Percentiles rank a stretch among this genome's conserved stretches.
Conservation (phyloP, 176 grass and related monocot genomes). For the Olyra latifolia region DNA sequence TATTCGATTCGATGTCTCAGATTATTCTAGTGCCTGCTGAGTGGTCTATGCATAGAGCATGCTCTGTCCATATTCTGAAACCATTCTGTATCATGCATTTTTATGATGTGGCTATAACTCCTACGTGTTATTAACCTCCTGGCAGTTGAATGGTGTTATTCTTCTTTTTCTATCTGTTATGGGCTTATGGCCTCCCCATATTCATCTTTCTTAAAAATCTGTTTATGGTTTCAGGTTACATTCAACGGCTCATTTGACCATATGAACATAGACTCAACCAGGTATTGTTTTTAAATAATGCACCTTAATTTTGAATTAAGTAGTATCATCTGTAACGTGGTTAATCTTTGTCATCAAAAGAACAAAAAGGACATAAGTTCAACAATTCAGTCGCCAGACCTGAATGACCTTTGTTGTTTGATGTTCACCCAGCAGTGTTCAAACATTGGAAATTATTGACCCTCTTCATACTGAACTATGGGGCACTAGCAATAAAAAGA, state of each 20-base stretch:
- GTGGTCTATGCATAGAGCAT: slow-evolving; percentile 12
- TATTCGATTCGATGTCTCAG: slow-evolving; percentile 6
- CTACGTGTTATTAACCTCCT: slow-evolving; percentile 8
- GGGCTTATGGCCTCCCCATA: slow-evolving; percentile 13
- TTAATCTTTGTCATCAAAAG: slow-evolving; percentile 31
- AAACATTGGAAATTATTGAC: slow-evolving; percentile 96
- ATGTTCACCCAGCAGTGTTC: slow-evolving; percentile 59
- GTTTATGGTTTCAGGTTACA: slow-evolving; percentile 61
- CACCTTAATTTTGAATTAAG: slow-evolving; percentile 13
- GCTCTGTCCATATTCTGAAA: slow-evolving; percentile 3
- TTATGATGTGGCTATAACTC: background rate
- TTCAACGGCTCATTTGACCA: slow-evolving; percentile 98
- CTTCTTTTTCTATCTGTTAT: slow-evolving; percentile 4
- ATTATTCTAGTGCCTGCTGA: slow-evolving; percentile 4
- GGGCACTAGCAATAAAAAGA: slow-evolving; percentile 88
- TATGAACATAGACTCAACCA: slow-evolving; percentile 94
- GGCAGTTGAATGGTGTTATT: background rate
- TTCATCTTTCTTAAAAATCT: slow-evolving; percentile 1
- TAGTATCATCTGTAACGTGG: background rate
- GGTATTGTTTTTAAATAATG: slow-evolving; percentile 49
- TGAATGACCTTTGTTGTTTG: slow-evolving; percentile 30
- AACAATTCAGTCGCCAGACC: slow-evolving; percentile 6
- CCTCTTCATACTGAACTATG: slow-evolving; percentile 84
- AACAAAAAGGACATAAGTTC: background rate
- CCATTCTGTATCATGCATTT: slow-evolving; percentile 11